Percentiles rank a stretch among this genome's conserved stretches.
Evolutionary conservation across 768 basidiomycete species (phyloP).

Genomic region (Calvatia gigantea): DNA sequence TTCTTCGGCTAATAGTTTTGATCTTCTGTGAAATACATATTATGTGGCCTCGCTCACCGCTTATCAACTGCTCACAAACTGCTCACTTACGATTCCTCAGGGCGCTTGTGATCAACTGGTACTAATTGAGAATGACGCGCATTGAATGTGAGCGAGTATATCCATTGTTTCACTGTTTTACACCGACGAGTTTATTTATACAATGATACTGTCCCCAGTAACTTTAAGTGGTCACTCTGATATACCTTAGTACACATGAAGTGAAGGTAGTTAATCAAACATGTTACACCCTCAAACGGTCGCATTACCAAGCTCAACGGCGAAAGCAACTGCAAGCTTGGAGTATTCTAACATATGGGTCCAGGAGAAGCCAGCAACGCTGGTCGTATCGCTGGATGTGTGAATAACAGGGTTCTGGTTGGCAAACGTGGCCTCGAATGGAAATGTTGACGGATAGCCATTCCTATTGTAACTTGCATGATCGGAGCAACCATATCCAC

Average conservation of each 20-base stretch:
- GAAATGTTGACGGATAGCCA: slow-evolving; percentile 41
- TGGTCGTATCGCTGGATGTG: slow-evolving; percentile 28
- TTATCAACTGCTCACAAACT: not conserved
- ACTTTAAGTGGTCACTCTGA: too few species aligned
- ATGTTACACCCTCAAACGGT: not conserved
- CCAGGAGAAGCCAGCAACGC: slow-evolving; percentile 34
- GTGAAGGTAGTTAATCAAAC: too few species aligned
- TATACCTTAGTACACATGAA: too few species aligned
- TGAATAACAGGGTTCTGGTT: slow-evolving; percentile 24
- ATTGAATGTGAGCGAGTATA: not conserved
- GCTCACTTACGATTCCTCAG: too few species aligned
- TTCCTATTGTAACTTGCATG: slow-evolving; percentile 37
- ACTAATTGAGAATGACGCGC: too few species aligned
- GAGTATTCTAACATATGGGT: slow-evolving; percentile 51
- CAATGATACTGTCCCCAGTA: too few species aligned
- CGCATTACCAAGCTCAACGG: slow-evolving; percentile 39
- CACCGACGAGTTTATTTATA: too few species aligned
- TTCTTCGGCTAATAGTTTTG: not conserved
- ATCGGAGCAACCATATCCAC: slow-evolving; percentile 28
- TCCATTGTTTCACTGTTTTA: not conserved
- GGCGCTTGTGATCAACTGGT: too few species aligned
- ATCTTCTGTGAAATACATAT: not conserved
- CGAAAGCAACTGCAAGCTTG: slow-evolving; percentile 55
- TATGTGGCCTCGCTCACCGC: not conserved
- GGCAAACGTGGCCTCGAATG: slow-evolving; percentile 27